phyloP scores from a whole-genome alignment of 1,284 basidiomycete genomes.

The Pyrrhoderma noxium region DNA sequence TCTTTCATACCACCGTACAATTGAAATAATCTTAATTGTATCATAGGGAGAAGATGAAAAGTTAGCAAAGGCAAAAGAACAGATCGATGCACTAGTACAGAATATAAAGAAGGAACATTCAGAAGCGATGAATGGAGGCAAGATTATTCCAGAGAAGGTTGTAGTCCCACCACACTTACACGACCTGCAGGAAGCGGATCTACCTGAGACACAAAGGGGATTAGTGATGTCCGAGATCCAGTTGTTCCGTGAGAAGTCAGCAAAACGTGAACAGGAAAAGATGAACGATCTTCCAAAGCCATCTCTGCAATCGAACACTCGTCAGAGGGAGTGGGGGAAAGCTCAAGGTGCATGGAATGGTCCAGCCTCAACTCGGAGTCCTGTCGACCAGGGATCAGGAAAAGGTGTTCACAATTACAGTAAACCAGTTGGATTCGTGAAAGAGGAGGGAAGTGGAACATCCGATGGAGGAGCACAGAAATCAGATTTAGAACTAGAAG shows the following conservation, averaged over 20 bases:
- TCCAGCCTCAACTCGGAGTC: conserved; percentile 26
- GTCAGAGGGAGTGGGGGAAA: conserved; percentile 71
- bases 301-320: conserved; percentile 31
- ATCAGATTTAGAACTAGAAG: conserved; percentile 82
- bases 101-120: conserved; percentile 59
- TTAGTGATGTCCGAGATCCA: conserved; percentile 93
- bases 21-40: conserved; percentile 7
- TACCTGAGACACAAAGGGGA: conserved; percentile 92
- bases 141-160: conserved; percentile 71
- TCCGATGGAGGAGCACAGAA: conserved; percentile 34
- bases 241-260: conserved; percentile 82
- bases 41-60: conserved; percentile 54
- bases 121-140: conserved; percentile 56
- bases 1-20: conserved; percentile 7
- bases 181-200: conserved; percentile 89
- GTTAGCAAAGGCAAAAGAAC: conserved; percentile 45
- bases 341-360: conserved; percentile 35
- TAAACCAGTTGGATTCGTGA: conserved; percentile 77
- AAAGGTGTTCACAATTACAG: conserved; percentile 68
- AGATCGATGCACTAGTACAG: conserved; percentile 47
- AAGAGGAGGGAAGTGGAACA: conserved; percentile 36
- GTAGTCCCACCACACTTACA: conserved; percentile 92
- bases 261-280: conserved; percentile 81
- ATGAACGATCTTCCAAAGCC: conserved; percentile 40
- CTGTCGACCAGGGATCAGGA: conserved; percentile 41